These are phyloP conservation scores for Agaricus sinodeliciosus DNA, from an alignment of 768 basidiomycete species.

Conservation along the genomic window DNA sequence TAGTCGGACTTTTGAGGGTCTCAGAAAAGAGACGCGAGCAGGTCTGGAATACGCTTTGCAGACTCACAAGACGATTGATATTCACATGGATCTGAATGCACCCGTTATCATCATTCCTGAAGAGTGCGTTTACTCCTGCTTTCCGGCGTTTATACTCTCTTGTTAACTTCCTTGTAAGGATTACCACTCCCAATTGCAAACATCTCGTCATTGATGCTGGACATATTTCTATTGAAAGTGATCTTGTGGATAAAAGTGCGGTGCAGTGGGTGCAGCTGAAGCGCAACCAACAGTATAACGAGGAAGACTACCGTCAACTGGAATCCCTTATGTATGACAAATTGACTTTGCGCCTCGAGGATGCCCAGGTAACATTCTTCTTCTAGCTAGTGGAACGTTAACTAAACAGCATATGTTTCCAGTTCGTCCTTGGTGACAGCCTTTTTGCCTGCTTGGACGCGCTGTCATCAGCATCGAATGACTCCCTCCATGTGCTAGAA, in stretches of 20 bases:
- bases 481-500: slow-evolving; percentile 83
- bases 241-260: slow-evolving; percentile 79
- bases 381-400: slow-evolving; percentile 28
- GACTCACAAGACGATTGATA: slow-evolving; percentile 90
- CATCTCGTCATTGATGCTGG: slow-evolving; percentile 94
- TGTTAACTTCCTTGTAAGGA: slow-evolving; percentile 33
- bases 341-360: slow-evolving; percentile 71
- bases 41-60: slow-evolving; percentile 92
- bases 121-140: slow-evolving; percentile 43
- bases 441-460: slow-evolving; percentile 79
- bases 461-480: slow-evolving; percentile 47
- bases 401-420: not conserved
- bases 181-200: slow-evolving; percentile 70
- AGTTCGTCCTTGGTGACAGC: slow-evolving; percentile 89
- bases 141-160: not conserved
- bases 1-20: slow-evolving; percentile 86
- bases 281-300: slow-evolving; percentile 75
- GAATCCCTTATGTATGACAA: slow-evolving; percentile 97
- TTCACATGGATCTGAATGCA: slow-evolving; percentile 95
- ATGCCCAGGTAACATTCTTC: slow-evolving; percentile 66
- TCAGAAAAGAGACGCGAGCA: slow-evolving; percentile 89
- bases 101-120: slow-evolving; percentile 97
- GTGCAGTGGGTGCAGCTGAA: slow-evolving; percentile 76
- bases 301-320: slow-evolving; percentile 79
- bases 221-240: slow-evolving; percentile 89